Conservation (phyloP, 345 rosid genomes). For the Cochlearia excelsa region DNA sequence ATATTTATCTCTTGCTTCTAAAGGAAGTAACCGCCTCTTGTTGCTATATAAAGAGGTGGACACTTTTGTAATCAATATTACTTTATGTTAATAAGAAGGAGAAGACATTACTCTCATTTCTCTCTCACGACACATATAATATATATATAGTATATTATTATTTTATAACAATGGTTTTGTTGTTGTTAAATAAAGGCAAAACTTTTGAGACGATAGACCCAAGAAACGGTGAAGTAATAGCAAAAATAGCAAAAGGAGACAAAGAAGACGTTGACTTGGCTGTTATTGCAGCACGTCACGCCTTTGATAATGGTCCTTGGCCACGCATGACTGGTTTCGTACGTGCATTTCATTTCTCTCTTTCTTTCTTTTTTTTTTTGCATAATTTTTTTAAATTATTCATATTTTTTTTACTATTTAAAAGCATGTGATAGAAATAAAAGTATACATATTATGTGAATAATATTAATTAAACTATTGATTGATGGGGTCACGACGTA, state of each 20-base stretch:
- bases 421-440: background rate
- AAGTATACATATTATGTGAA: no score
- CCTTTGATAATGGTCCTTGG: conserved; percentile 70
- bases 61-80: no score
- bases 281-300: conserved; percentile 62
- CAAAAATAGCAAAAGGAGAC: conserved; percentile 51
- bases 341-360: conserved; percentile 14
- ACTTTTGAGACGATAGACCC: conserved; percentile 64
- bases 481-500: no score
- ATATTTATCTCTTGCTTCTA: no score
- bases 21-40: no score
- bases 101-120: no score
- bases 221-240: conserved; percentile 45
- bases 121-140: no score
- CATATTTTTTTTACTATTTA: background rate
- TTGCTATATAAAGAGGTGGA: no score
- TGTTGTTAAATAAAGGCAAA: conserved; percentile 32
- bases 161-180: background rate
- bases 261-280: conserved; percentile 58
- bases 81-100: no score
- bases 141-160: no score
- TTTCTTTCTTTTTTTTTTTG: conserved; percentile 5
- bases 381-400: background rate
- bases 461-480: no score
- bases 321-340: conserved; percentile 63